phyloP scores from a whole-genome alignment of 768 basidiomycete species.

The Antrodiella citrinella region DNA sequence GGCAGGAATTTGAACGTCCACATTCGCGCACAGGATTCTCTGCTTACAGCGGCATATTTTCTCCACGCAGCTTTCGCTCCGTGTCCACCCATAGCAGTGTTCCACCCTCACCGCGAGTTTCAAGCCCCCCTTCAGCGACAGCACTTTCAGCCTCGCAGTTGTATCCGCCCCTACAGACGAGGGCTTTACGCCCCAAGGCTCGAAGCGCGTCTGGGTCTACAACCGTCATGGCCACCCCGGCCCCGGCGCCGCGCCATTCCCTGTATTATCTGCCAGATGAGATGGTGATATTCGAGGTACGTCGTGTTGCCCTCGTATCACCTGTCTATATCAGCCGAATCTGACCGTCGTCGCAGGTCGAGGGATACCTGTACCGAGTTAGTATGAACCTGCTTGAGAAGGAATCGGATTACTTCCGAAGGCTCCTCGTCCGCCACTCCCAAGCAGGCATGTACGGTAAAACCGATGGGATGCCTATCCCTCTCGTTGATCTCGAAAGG shows the following conservation, averaged over 20 bases:
- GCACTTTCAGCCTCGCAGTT: not conserved
- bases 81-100: not conserved
- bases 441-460: slow-evolving; percentile 24
- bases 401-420: slow-evolving; percentile 27
- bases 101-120: not conserved
- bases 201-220: not conserved
- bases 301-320: not conserved
- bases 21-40: not conserved
- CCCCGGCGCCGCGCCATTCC: slow-evolving; percentile 4
- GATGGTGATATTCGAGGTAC: slow-evolving; percentile 15
- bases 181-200: not conserved
- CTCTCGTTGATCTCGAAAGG: slow-evolving; percentile 12
- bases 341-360: no score
- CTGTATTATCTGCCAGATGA: slow-evolving; percentile 18
- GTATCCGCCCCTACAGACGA: not conserved
- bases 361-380: slow-evolving; percentile 27
- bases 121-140: not conserved
- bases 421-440: slow-evolving; percentile 26
- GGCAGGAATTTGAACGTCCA: not conserved
- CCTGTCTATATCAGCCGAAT: no score
- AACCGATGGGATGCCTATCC: slow-evolving; percentile 28
- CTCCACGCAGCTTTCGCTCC: not conserved
- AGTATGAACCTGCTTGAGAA: slow-evolving; percentile 28
- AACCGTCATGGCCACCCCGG: not conserved
- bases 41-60: not conserved